Base-by-base conservation (phyloP, 164 flowering plant genomes). In the Tetracentron sinense region DNA sequence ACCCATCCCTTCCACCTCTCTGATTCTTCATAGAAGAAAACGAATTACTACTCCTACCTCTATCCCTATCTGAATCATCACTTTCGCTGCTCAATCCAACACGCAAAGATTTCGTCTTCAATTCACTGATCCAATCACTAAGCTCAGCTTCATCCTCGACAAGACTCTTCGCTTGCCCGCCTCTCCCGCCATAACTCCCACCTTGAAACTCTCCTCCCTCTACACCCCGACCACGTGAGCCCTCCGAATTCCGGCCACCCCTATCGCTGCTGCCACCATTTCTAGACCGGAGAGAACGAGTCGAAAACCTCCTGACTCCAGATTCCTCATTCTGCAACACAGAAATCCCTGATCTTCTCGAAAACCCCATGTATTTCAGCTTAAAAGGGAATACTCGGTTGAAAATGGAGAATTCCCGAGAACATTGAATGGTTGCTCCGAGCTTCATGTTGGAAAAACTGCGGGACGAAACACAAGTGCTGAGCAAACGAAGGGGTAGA, bases 121-220 rank as follows among this genome's bases (percentile, higher is more conserved):
- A 71, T 16, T 72, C 86, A 66, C 84, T 70, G 26, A 85, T 82
- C 92, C 88, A 84, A 67, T 83, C 82, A 68, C 81, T 82, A 59
- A 89, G 73, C 15, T 89, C 93, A 16, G 79, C 87, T 71, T 90
- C 93, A 64, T 90, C 93, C 53, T 90, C 92, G 47, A 87, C 58
- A 35, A 90, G 61, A 59, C 92, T 89, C 84, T 78, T 83, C 4
- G 83, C 53, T 21, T 62, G 54, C 22, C 61, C 65, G 22, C 46
- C 48, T 51, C 56, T 62, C 42, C 65, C 65, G 2, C 63, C 49
- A 58, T 47, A 19, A 26, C 65, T 33, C 61, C 66, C 62, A 35
- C 29, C 62, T 35, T 56, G 27, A 55, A 60, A 55, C 19, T 26
- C 59, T 14, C 58, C 71, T 46, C 62, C 56, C 35, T 56, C 62